Percentiles rank a stretch among this genome's conserved stretches.
phyloP scores from a whole-genome alignment of 2,329 filamentous ascomycete species.

The Bipolaris bicolor region DNA sequence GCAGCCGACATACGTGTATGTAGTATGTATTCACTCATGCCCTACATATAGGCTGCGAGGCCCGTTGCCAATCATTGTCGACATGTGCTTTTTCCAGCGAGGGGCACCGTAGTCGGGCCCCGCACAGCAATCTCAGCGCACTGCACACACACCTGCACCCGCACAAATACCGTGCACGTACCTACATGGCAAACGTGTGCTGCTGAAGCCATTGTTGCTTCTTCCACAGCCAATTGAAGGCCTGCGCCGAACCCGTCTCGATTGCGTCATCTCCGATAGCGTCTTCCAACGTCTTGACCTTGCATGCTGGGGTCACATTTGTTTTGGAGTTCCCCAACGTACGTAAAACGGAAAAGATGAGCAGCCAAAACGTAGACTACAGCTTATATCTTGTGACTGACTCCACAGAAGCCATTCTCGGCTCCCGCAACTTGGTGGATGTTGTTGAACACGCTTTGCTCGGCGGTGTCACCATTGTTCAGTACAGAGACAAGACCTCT shows the following conservation, averaged over 20 bases:
- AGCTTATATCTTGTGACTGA: conserved; percentile 91
- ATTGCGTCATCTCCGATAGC: conserved; percentile 9
- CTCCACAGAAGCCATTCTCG: conserved; percentile 84
- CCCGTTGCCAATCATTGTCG: not conserved
- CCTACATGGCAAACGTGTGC: not conserved
- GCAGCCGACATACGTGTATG: not conserved
- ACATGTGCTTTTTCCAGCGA: not conserved
- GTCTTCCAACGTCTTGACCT: not conserved
- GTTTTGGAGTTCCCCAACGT: conserved; percentile 39
- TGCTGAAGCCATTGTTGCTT: conserved; percentile 1
- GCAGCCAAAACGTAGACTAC: conserved; percentile 66
- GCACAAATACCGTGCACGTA: not conserved
- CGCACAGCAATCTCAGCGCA: not conserved
- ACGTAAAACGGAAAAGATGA: conserved; percentile 29
- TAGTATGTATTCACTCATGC: too few species aligned
- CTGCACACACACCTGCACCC: not conserved
- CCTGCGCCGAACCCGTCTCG: conserved; percentile 1
- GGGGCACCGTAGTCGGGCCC: not conserved
- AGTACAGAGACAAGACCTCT: conserved; percentile 87
- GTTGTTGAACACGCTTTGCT: conserved; percentile 78
- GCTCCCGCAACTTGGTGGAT: conserved; percentile 68
- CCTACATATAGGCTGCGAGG: not conserved
- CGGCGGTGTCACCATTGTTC: conserved; percentile 82
- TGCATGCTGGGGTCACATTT: not conserved
- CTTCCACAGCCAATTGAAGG: not conserved